Percentiles rank a stretch among this genome's conserved stretches.
phyloP scores from a whole-genome alignment of 805 yeast species.

The Wickerhamiella alocasiicola region DNA sequence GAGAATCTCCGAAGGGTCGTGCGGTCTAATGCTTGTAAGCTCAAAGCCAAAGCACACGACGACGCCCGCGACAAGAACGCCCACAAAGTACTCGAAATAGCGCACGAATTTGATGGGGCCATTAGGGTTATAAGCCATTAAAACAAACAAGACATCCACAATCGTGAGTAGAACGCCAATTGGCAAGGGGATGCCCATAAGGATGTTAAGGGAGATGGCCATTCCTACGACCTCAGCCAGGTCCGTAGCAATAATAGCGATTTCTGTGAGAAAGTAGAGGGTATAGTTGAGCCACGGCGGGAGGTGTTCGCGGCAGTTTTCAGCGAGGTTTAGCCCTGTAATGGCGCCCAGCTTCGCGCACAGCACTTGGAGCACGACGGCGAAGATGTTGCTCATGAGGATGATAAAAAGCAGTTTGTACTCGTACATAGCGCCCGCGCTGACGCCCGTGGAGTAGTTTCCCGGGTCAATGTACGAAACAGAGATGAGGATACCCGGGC shows the following conservation, averaged over 20 bases:
- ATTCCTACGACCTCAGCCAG: slow-evolving; percentile 92
- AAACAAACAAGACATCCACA: slow-evolving; percentile 63
- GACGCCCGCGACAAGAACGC: slow-evolving; percentile 56
- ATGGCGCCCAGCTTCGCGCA: slow-evolving; percentile 81
- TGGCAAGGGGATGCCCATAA: slow-evolving; percentile 60
- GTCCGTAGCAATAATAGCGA: slow-evolving; percentile 86
- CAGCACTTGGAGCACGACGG: slow-evolving; percentile 67
- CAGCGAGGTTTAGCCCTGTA: slow-evolving; percentile 79
- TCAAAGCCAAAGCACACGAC: slow-evolving; percentile 66
- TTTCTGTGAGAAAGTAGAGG: slow-evolving; percentile 61
- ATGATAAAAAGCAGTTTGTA: slow-evolving; percentile 63
- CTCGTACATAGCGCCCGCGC: slow-evolving; percentile 72
- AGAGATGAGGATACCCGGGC: slow-evolving; percentile 79
- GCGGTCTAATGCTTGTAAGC: slow-evolving; percentile 36
- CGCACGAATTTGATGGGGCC: slow-evolving; percentile 67
- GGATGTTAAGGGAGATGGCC: slow-evolving; percentile 69
- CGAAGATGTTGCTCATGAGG: slow-evolving; percentile 68
- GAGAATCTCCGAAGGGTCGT: slow-evolving; percentile 39
- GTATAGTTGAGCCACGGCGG: slow-evolving; percentile 53
- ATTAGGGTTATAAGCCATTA: slow-evolving; percentile 66
- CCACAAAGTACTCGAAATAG: slow-evolving; percentile 64
- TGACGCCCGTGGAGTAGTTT: slow-evolving; percentile 78
- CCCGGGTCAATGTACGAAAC: slow-evolving; percentile 95
- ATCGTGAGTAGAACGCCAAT: slow-evolving; percentile 71
- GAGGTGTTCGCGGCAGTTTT: slow-evolving; percentile 62